Evolutionary conservation across 1,284 basidiomycete species (phyloP).

Genomic region (Microbotryomycetes sp.): DNA sequence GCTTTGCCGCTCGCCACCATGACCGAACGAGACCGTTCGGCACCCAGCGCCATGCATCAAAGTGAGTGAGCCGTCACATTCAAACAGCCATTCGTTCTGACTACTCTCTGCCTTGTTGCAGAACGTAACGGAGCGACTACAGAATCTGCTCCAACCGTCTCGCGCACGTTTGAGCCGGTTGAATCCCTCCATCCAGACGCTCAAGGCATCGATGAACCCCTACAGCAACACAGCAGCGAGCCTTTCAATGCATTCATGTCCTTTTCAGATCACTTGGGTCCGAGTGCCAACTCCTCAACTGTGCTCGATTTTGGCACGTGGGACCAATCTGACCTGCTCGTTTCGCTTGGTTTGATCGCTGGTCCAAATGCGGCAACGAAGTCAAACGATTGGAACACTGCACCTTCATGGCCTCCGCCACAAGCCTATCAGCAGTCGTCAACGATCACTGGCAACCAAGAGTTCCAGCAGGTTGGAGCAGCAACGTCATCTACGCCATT

Average conservation of each 20-base stretch:
- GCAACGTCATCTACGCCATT: too few species aligned
- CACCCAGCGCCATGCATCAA: background rate
- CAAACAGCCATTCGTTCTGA: too few species aligned
- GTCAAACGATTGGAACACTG: too few species aligned
- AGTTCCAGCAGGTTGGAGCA: too few species aligned
- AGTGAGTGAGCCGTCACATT: background rate
- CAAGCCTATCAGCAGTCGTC: too few species aligned
- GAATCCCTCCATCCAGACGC: background rate
- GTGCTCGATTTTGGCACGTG: conserved; percentile 26
- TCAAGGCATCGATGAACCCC: too few species aligned
- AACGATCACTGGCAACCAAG: too few species aligned
- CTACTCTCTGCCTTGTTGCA: background rate
- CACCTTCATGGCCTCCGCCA: too few species aligned
- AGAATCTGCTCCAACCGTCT: background rate
- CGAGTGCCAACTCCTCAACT: conserved; percentile 7
- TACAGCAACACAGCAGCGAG: too few species aligned
- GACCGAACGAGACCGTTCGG: too few species aligned
- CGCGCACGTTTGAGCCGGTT: background rate
- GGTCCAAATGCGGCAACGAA: background rate
- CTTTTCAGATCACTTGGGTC: conserved; percentile 18
- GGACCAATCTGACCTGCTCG: conserved; percentile 29
- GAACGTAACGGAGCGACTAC: background rate
- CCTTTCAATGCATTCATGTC: conserved; percentile 27
- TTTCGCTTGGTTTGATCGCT: conserved; percentile 25
- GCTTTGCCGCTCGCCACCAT: background rate